Evolutionary conservation across 306 rosid genomes (phyloP).

Genomic region (Prunus fruticosa): DNA sequence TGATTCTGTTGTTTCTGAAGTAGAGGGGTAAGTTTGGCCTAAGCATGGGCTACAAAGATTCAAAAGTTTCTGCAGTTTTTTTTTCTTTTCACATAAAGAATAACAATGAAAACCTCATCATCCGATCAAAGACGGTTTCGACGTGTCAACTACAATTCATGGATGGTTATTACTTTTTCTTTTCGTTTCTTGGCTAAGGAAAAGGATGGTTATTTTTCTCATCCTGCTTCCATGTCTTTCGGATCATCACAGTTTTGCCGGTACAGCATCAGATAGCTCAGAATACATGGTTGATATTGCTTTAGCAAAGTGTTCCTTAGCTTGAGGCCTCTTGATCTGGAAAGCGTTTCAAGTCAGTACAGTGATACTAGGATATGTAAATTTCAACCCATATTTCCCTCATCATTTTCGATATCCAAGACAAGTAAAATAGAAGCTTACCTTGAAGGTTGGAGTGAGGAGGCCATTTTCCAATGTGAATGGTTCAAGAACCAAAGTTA

Average conservation of each 20-base stretch:
- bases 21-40: slow-evolving; percentile 49
- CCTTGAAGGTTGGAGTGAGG: slow-evolving; percentile 90
- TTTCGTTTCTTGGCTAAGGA: not conserved
- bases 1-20: slow-evolving; percentile 71
- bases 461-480: slow-evolving; percentile 74
- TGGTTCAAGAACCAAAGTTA: slow-evolving; percentile 66
- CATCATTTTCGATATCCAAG: no score
- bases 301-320: slow-evolving; percentile 59
- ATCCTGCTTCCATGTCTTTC: not conserved
- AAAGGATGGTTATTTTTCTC: not conserved
- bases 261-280: slow-evolving; percentile 51
- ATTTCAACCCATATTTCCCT: no score
- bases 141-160: not conserved
- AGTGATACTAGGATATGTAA: not conserved
- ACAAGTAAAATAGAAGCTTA: slow-evolving; percentile 13
- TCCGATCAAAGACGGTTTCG: not conserved
- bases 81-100: not conserved
- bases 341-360: slow-evolving; percentile 7
- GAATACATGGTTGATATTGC: slow-evolving; percentile 75
- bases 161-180: not conserved
- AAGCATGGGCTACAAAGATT: no score
- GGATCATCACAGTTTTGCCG: slow-evolving; percentile 26
- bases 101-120: not conserved
- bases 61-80: no score
- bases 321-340: slow-evolving; percentile 89